Conservation (phyloP, 106 monocot genomes). For the Phalaenopsis aphrodite region DNA sequence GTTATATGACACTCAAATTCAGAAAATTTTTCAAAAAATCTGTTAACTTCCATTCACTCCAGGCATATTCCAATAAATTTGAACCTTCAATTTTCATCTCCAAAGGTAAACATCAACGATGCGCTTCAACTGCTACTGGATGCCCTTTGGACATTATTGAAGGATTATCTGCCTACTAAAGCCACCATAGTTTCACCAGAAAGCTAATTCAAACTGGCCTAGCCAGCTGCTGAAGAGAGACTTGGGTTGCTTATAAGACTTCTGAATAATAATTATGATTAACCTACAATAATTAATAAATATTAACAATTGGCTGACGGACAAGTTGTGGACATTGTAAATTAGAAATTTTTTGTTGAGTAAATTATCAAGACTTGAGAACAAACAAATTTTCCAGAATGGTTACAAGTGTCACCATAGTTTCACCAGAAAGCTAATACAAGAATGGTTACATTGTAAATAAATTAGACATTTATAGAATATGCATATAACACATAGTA, state of each 20-base stretch:
- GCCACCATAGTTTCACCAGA: not conserved
- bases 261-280: not conserved
- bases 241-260: not conserved
- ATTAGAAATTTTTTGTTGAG: not conserved
- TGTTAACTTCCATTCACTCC: not conserved
- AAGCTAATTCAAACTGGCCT: not conserved
- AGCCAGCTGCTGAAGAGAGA: not conserved
- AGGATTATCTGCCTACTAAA: not conserved
- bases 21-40: not conserved
- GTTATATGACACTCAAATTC: not conserved
- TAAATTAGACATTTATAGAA: not conserved
- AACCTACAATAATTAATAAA: not conserved
- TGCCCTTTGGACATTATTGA: not conserved
- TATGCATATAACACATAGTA: not conserved
- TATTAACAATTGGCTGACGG: not conserved
- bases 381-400: too few relatives aligned
- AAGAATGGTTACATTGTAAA: too few relatives aligned
- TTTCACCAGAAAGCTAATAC: too few relatives aligned
- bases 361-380: not conserved
- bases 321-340: not conserved
- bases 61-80: not conserved
- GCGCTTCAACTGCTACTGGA: not conserved
- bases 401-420: too few relatives aligned
- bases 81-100: not conserved
- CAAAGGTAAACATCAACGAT: not conserved